Evolutionary conservation across 1,284 basidiomycete genomes (phyloP), one percentile per base, ranked within the genome.

Genomic region (Mycosarcoma mackinlayi): DNA sequence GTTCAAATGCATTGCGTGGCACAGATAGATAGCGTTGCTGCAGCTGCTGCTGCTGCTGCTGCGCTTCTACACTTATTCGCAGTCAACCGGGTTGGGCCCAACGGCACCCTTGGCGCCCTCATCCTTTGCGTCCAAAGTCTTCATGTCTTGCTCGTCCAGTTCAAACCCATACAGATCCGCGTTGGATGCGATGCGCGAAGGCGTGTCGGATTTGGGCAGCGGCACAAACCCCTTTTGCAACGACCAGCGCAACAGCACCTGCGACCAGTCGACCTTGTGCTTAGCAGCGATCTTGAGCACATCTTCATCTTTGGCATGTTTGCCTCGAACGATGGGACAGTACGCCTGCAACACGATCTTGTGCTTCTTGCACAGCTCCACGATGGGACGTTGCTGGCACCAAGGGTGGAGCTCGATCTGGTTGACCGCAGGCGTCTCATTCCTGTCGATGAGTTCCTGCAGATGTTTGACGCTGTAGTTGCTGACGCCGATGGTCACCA

Each of bases 191-290:
- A 75, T 75, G n/a, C 73, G 56, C 23, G 40, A 58, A 5, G 57
- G 54, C 18, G 69, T 75, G 34, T 73, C 69, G 44, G 69, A 72
- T 50, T 75, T 75, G 58, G 73, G 73, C 21, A 75, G 60, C 33
- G 68, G 68, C 27, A 66, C 63, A 28, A 58, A 71, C 16, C 68
- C 68, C 25, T 71, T 71, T 44, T 71, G 68, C 39, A 71, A 42
- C 16, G 49, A 54, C 68, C 68, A 71, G 3, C 63, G 58, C 23
- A 71, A 25, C 35, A 71, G 52, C 40, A 71, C 68, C 51, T 71
- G 58, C 10, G 62, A 57, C 68, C 68, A 71, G 34, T 57, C 55
- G 30, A 71, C 68, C 24, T 41, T 45, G 48, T 66, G 63, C 59
- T 71, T 71, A 9, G 49, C 40, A 4, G 62, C 68, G n/a, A 71